Base-by-base conservation (phyloP, 805 yeast species). In the Komagataella pastoris region DNA sequence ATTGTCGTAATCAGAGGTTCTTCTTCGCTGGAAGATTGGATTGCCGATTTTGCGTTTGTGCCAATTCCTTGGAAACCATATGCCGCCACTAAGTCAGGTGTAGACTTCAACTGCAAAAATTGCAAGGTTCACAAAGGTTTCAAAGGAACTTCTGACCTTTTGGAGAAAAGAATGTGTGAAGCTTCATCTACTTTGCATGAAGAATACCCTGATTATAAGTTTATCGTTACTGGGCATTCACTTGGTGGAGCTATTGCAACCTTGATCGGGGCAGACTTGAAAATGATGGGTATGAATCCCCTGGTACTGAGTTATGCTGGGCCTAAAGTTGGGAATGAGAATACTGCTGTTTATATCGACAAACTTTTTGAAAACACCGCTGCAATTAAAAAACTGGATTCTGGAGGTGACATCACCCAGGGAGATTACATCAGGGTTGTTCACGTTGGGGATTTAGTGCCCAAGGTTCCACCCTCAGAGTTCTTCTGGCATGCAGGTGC, bases 211-310 rank as follows among this genome's bases (percentile, higher is more conserved):
- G 73, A 70, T 21, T 83, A 80, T 60, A 61, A 69, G 18, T 53
- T 84, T 3, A 70, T 76, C 1, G 71, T 83, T 1, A 68, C 81
- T 1, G 95, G 95, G 0, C 95, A 87, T 64, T 86, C 93, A 0
- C 64, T 86, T 46, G 90, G 89, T 3, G 95, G 83, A 6, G 89
- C 90, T 0, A 62, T 83, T 50, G 83, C 89, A 1, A 65, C 72
- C 3, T 64, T 86, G 40, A 73, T 78, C 7, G 91, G 85, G 0
- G 69, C 80, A 19, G 93, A 85, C 58, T 69, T 82, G 48, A 65
- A 73, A 52, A 58, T 78, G 17, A 55, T 76, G 59, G 88, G 87
- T 0, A 67, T 66, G 52, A 62, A 75, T 6, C 83, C 85, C 0
- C 60, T 73, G 45, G 77, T 83, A 1, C 63, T 83, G 17, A 71